Base-by-base conservation (phyloP, 164 flowering plant species). In the Vitis riparia region DNA sequence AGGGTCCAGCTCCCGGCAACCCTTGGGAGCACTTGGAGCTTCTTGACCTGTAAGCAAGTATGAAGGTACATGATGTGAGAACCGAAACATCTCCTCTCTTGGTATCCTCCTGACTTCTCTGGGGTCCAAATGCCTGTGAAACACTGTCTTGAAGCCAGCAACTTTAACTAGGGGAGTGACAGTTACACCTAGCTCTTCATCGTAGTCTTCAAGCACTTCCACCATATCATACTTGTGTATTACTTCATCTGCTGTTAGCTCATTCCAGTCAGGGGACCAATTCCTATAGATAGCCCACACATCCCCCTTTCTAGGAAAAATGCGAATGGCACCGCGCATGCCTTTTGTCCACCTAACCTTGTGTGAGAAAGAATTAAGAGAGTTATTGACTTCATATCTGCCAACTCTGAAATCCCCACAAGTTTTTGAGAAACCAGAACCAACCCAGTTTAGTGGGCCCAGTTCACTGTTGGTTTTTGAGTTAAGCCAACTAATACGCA, bases 11-110 rank as follows among this genome's bases (percentile, higher is more conserved):
- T 88, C 93, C 71, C 82, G 70, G 75, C 92, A 90, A 78, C 93
- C 93, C 71, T 80, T 86, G 3, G 88, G 93, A 75, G 88, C 87
- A 77, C 77, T 80, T 16, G 74, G 72, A 62, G 83, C 90, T 77
- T 90, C 93, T 66, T 78, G 82, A 65, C 91, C 96, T 1, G 88
- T 86, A 66, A 90, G 90, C 84, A 85, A 66, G 77, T 75, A 70
- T 19, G 93, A 87, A 27, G 96, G 96, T 29, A 90, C 90, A 66
- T 82, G 86, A 83, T 90, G 96, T 8, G 96, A 90, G 70, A 90
- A 89, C 19, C 89, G 81, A 63, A 86, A 84, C 83, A 90, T 76
- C 77, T 90, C 92, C 51, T 81, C 91, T 68, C 79, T 84, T 2
- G 85, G 87, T 51, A 90, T 86, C 71, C 50, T 80, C 66, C 68